These are phyloP conservation scores for Fragaria iinumae DNA, from an alignment of 306 rosid species.

Conservation along the genomic window DNA sequence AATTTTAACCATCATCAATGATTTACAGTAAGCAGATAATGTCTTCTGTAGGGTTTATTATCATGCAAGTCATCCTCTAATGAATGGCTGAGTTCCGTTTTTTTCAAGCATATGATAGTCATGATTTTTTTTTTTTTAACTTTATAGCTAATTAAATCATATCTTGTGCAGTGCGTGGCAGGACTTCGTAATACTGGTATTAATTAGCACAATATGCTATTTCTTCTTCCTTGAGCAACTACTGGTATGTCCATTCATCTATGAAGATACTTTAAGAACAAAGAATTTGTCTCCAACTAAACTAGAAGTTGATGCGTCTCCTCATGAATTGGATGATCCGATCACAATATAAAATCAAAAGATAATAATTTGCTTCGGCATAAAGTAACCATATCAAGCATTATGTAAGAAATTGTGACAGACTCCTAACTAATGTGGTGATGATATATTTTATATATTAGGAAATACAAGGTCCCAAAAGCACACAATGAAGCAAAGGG, in stretches of 20 bases:
- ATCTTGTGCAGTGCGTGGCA: slow-evolving; percentile 82
- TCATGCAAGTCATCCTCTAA: not conserved
- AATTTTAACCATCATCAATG: not conserved
- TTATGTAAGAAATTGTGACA: too few relatives aligned
- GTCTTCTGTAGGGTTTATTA: not conserved
- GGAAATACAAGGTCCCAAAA: not conserved
- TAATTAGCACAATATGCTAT: slow-evolving; percentile 92
- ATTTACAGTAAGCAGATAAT: not conserved
- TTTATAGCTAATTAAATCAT: not conserved
- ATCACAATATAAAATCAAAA: not conserved
- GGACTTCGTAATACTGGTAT: slow-evolving; percentile 89
- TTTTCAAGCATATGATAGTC: not conserved
- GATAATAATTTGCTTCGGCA: not conserved
- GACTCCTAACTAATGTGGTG: too few relatives aligned
- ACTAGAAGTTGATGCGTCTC: slow-evolving; percentile 13
- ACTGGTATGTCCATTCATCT: slow-evolving; percentile 65
- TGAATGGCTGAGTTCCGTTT: not conserved
- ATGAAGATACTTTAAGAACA: slow-evolving; percentile 19
- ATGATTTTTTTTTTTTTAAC: not conserved
- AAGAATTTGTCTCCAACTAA: slow-evolving; percentile 15
- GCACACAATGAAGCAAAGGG: not conserved
- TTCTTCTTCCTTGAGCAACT: slow-evolving; percentile 99
- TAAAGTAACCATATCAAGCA: not conserved
- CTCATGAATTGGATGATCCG: slow-evolving; percentile 8
- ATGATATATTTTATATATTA: not conserved